Evolutionary conservation across 495 filamentous ascomycete genomes (phyloP), one percentile per base, ranked within the genome.

Genomic region (Penicillium argentinense): DNA sequence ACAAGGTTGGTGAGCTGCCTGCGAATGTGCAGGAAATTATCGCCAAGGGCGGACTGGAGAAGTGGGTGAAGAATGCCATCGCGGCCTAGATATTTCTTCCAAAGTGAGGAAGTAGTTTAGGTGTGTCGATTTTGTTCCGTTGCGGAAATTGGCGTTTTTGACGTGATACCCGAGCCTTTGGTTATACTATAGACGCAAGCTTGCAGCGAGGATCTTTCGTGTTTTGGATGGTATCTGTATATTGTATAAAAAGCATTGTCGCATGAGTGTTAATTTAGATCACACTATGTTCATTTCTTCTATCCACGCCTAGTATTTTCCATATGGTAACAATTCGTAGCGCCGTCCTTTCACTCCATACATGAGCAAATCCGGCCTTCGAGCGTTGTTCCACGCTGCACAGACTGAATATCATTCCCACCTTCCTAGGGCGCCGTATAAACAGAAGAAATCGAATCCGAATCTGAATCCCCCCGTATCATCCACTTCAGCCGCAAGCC

Each of bases 1-100:
- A 90, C 57, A 85, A 85, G 68, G 89, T 96, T 2, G 87, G 88
- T 6, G 88, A 92, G 71, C 59, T 96, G 46, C 87, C 91, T 34
- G 81, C 87, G 1, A 96, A 91, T 62, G 88, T 97, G 45, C 92
- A 97, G 63, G 88, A 88, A 63, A 92, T 95, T 47, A 83, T 95
- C 57, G 89, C 88, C n/a, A 62, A 72, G 47, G 89, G 87, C 0
- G 64, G 71, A 32, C 58, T 96, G 57, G 88, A 90, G 73, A 80
- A 82, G 42, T 96, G 91, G 91, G 88, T 95, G 3, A 87, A 88
- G 75, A 72, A 72, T 22, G 42, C 49, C 9, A 46, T 53, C 11
- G 42, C 41, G 25, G 37, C 38, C 11, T 47, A n/a, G n/a, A n/a
- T n/a, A n/a, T n/a, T n/a, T n/a, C n/a, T n/a, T n/a, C n/a, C n/a